Evolutionary conservation across 306 rosid genomes (phyloP).

Genomic region (Gastrolobium bilobum): DNA sequence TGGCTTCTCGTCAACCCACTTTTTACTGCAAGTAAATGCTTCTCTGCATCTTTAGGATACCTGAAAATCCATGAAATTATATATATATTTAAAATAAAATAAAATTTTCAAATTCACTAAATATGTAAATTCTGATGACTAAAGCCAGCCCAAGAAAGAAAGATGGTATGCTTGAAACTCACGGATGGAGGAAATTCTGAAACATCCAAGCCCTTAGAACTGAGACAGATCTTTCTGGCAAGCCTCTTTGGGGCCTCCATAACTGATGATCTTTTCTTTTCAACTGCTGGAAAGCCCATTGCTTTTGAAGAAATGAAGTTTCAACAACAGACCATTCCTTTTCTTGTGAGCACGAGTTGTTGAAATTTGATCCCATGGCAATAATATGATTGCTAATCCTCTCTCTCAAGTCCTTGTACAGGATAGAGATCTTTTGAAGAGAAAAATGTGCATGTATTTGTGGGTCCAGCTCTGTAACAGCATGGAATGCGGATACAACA

Average conservation of each 20-base stretch:
- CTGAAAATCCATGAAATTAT: constrained; percentile 56
- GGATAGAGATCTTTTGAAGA: constrained; percentile 59
- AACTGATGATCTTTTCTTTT: constrained; percentile 75
- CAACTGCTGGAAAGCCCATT: constrained; percentile 82
- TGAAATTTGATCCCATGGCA: constrained; percentile 55
- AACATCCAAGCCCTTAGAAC: constrained; percentile 91
- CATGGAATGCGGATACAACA: constrained; percentile 76
- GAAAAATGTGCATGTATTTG: constrained; percentile 73
- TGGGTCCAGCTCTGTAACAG: constrained; percentile 77
- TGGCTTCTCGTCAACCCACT: constrained; percentile 92
- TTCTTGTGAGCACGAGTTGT: constrained; percentile 52
- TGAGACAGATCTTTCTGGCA: constrained; percentile 88
- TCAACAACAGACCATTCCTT: constrained; percentile 64
- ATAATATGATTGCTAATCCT: constrained; percentile 71
- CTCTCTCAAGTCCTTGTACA: constrained; percentile 73
- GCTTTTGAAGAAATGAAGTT: constrained; percentile 67
- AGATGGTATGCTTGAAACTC: constrained; percentile 40
- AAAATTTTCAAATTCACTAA: not conserved
- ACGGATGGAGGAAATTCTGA: constrained; percentile 94
- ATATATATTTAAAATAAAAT: too few species aligned
- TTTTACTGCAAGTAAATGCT: constrained; percentile 84
- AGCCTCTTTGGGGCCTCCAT: constrained; percentile 94
- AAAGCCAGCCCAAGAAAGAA: not conserved
- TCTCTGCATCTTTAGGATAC: constrained; percentile 94
- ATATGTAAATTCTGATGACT: not conserved